A percentile compares a stretch with the other conserved stretches of the same genome.
Conservation (phyloP, 768 basidiomycete genomes). For the Phanerodontia chrysosporium region DNA sequence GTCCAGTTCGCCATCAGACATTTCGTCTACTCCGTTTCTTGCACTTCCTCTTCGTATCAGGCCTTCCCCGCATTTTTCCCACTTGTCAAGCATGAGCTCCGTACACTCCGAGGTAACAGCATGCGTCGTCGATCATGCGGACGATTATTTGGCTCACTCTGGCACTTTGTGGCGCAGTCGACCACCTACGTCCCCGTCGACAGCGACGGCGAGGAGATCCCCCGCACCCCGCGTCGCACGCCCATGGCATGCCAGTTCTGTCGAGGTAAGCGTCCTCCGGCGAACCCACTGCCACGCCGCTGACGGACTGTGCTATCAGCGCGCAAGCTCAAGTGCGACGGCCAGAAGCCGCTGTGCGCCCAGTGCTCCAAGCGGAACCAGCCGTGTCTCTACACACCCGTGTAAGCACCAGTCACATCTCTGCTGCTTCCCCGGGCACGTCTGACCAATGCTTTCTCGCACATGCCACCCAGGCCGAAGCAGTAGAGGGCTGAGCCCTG, state of each 20-base stretch:
- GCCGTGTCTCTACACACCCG: slow-evolving; percentile 60
- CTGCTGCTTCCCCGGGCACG: background rate
- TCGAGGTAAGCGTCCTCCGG: slow-evolving; percentile 45
- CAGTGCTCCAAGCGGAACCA: slow-evolving; percentile 59
- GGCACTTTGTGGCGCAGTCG: background rate
- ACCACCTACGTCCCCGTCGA: slow-evolving; percentile 1
- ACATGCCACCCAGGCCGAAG: slow-evolving; percentile 3
- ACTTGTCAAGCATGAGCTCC: slow-evolving; percentile 2
- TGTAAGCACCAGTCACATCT: slow-evolving; percentile 42
- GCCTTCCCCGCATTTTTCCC: too few relatives aligned
- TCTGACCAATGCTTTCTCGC: background rate
- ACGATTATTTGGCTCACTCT: background rate
- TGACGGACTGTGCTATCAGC: slow-evolving; percentile 31
- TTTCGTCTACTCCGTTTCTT: background rate
- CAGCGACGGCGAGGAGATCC: slow-evolving; percentile 23
- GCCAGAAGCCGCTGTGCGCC: slow-evolving; percentile 52
- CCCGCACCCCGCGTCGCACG: slow-evolving; percentile 39
- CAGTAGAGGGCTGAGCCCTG: background rate
- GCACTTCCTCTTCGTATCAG: too few relatives aligned
- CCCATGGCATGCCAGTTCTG: slow-evolving; percentile 75
- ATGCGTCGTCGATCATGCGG: background rate
- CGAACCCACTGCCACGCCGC: background rate
- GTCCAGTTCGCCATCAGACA: background rate
- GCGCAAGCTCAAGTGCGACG: slow-evolving; percentile 72
- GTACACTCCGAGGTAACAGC: background rate